These are phyloP conservation scores for Vitis rotundifolia DNA, from an alignment of 164 flowering plant genomes.

Conservation along the genomic window DNA sequence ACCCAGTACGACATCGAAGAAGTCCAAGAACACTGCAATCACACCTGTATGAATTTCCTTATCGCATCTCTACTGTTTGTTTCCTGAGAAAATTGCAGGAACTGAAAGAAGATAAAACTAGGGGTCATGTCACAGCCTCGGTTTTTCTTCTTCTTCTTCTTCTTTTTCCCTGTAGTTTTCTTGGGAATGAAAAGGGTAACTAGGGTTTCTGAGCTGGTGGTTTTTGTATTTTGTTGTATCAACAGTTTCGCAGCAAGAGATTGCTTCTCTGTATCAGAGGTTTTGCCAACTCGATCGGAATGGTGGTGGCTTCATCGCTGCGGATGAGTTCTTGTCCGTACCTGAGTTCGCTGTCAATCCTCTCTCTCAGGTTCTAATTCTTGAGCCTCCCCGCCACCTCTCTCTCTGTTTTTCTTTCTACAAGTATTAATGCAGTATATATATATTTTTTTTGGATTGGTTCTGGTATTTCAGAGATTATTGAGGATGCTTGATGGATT, in stretches of 20 bases:
- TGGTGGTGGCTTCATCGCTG: no score
- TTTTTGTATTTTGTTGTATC: background rate
- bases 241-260: no score
- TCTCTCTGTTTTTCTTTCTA: no score
- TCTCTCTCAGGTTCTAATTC: no score
- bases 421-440: no score
- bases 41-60: slow-evolving; percentile 26
- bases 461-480: slow-evolving; percentile 34
- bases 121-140: no score
- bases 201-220: background rate
- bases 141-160: background rate
- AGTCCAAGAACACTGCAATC: slow-evolving; percentile 48
- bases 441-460: background rate
- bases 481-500: slow-evolving; percentile 45
- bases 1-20: slow-evolving; percentile 70
- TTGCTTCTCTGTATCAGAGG: no score
- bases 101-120: no score
- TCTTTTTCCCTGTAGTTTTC: background rate
- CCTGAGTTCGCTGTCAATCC: no score
- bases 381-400: no score
- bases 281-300: no score
- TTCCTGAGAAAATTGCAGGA: background rate
- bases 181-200: background rate
- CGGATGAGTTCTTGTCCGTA: no score
- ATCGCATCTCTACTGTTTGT: background rate